Evolutionary conservation across 768 basidiomycete genomes (phyloP), one percentile per base, ranked within the genome.

Genomic region (Lentinula sp.): DNA sequence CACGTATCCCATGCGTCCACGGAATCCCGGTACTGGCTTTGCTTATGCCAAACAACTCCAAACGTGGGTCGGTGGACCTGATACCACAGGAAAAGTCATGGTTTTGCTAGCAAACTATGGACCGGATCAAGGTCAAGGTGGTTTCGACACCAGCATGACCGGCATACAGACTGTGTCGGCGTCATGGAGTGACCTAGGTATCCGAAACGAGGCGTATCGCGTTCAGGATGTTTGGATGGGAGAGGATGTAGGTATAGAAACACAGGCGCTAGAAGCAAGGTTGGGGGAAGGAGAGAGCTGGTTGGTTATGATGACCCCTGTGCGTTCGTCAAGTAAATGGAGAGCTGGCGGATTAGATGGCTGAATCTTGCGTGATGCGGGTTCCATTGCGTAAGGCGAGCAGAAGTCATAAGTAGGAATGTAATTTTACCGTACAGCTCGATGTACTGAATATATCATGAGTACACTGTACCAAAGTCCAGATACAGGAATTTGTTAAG

Each of bases 1-100:
- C 45, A 59, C 5, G 6, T 50, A 49, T 50, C 58, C 58, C 10
- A 59, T 59, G 48, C 58, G 58, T 13, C 58, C 58, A 9, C 28
- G 58, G 6, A 59, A 59, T 21, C 58, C 58, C 8, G 58, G 48
- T 23, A 59, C 58, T 9, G 58, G 58, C 13, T 23, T 23, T 15
- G 53, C 54, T 11, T 37, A 46, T 15, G 53, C 61, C 2, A 43
- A 50, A 23, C 61, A 61, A 42, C 54, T 61, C 3, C 61, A 61
- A 28, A 54, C 61, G 7, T 61, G 61, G 61, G 43, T 61, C 10
- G 61, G 50, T 5, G 61, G 61, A 6, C 61, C 61, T 40, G 45
- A 46, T 57, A 15, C 34, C 8, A n/a, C 35, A n/a, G 54, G 53
- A 8, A 49, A 55, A 37, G 61, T 43, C 31, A 39, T 61, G 34